Base-by-base conservation (phyloP, 202 grass and related monocot species). In the Setaria italica region DNA sequence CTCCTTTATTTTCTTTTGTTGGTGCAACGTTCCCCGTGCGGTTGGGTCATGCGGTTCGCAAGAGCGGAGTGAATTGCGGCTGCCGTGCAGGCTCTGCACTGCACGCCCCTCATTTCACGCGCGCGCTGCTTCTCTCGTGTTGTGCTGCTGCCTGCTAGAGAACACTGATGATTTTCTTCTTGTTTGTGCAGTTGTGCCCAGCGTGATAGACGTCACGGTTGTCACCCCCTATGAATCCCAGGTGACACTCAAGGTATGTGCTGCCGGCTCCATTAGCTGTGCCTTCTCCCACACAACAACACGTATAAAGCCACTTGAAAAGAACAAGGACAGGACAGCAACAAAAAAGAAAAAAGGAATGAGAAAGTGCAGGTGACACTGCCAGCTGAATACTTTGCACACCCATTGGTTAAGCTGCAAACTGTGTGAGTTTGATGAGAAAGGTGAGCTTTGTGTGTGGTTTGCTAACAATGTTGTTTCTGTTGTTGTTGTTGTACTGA, bases 241-340 rank as follows among this genome's bases (percentile, higher is more conserved):
- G 87, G 69, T 99, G 46, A 97, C 87, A 91, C 97, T 99, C 88
- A 99, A 99, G 94, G 97, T 99, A 94, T 60, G 66, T 48, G 15
- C 47, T 20, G 20, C 43, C 47, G 70, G 9, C 78, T 85, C 41
- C 83, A n/a, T 86, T 70, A 62, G 5, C 9, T 20, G 45, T 55
- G 7, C 50, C 34, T 17, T 77, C 62, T 57, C 71, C 21, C 35
- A 16, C 41, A 16, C 70, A 67, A 17, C 20, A 62, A 50, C 71
- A 50, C 74, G 1, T 4, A 33, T 75, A 80, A 51, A 81, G 59
- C 21, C 57, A 42, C 41, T 42, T 72, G 17, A 46, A 65, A 67
- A 12, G 48, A 79, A 59, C 79, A 79, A 45, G 74, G 19, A 68
- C 41, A 73, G 32, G 67, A 74, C 73, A 60, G 5, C 11, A 46